These are phyloP conservation scores for Suillus placidus DNA, from an alignment of 768 basidiomycete genomes.

Conservation along the genomic window DNA sequence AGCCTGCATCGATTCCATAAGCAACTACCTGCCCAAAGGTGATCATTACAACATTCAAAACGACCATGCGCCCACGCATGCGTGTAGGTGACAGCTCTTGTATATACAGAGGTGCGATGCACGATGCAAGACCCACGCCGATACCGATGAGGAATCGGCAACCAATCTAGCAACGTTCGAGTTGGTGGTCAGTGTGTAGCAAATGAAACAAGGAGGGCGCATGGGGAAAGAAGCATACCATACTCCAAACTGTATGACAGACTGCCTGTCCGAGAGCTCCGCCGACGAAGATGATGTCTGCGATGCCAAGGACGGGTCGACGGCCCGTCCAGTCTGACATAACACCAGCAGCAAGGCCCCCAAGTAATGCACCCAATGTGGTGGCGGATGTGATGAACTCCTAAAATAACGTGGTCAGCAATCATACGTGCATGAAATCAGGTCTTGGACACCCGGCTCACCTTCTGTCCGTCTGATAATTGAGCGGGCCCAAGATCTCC, in stretches of 20 bases:
- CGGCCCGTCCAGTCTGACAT: constrained; percentile 75
- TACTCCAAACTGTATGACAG: constrained; percentile 67
- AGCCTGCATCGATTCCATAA: constrained; percentile 72
- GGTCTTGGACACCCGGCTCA: constrained; percentile 19
- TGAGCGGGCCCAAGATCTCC: constrained; percentile 60
- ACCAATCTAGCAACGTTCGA: constrained; percentile 48
- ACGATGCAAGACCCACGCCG: constrained; percentile 75
- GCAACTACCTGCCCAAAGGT: constrained; percentile 81
- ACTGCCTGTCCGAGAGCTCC: constrained; percentile 75
- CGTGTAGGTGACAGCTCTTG: constrained; percentile 81
- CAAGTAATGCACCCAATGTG: constrained; percentile 75
- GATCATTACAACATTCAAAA: constrained; percentile 81
- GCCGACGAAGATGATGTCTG: constrained; percentile 73
- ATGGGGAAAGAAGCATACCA: constrained; percentile 45
- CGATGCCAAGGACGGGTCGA: constrained; percentile 62
- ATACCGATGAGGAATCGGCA: constrained; percentile 76
- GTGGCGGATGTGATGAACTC: constrained; percentile 83
- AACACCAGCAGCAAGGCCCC: constrained; percentile 70
- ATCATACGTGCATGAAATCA: not conserved
- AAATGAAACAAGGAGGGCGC: not conserved
- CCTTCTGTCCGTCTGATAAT: constrained; percentile 68
- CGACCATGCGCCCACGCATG: constrained; percentile 76
- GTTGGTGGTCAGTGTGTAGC: not conserved
- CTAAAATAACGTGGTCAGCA: constrained; percentile 33
- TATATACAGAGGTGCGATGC: constrained; percentile 81